Percentiles rank a stretch among this genome's conserved stretches.
These are phyloP conservation scores for Venturiaceae sp. DNA, from an alignment of 2,329 filamentous ascomycete genomes.

Conservation along the genomic window DNA sequence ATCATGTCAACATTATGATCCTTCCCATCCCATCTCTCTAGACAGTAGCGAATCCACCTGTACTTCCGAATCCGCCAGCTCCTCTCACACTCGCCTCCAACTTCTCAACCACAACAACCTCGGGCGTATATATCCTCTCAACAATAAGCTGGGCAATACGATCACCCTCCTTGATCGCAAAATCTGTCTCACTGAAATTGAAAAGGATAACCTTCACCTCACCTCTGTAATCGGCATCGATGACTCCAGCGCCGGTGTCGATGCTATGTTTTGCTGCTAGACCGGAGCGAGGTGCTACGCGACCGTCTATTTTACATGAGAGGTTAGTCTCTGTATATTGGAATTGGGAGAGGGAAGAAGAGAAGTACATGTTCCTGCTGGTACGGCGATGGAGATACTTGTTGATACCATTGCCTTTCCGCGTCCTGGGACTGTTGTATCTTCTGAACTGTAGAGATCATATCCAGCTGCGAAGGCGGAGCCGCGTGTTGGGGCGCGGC, in stretches of 20 bases:
- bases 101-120: constrained; percentile 79
- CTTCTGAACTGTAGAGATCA: constrained; percentile 63
- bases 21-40: not conserved
- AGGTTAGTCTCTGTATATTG: not conserved
- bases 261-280: constrained; percentile 92
- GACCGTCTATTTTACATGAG: constrained; percentile 53
- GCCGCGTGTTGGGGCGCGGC: constrained; percentile 76
- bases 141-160: constrained; percentile 88
- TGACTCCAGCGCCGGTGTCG: constrained; percentile 90
- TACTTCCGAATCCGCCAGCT: constrained; percentile 85
- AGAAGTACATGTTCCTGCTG: constrained; percentile 68
- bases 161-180: constrained; percentile 73
- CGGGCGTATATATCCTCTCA: constrained; percentile 90
- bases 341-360: not conserved
- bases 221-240: constrained; percentile 94
- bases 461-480: constrained; percentile 88
- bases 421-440: constrained; percentile 63
- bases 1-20: not conserved
- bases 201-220: constrained; percentile 92
- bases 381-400: constrained; percentile 83
- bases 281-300: constrained; percentile 82
- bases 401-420: constrained; percentile 85
- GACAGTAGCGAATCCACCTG: constrained; percentile 43
- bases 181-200: constrained; percentile 79
- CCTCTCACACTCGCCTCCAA: constrained; percentile 86